Evolutionary conservation across 371 early-diverging fungal species (phyloP), one percentile per base, ranked within the genome.

Genomic region (Mortierella sp.): DNA sequence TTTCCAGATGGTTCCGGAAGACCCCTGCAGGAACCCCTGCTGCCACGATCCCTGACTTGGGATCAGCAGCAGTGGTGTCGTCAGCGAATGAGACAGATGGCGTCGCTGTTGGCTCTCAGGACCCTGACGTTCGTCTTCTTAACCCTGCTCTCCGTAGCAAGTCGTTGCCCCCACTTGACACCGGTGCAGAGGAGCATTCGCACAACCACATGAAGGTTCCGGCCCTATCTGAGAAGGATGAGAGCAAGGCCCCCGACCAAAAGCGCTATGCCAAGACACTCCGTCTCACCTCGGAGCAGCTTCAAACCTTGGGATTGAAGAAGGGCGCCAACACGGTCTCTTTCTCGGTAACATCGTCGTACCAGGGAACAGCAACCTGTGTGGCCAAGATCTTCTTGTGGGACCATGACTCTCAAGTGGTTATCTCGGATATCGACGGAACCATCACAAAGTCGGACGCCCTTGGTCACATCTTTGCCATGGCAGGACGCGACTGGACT

Each of bases 401-500:
- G 97, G 90, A 94, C 53, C 78, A 93, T 75, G 91, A 94, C 79
- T 93, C 95, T 31, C 92, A 96, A 67, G 92, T 99, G 31, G 97
- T 99, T 24, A 96, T 99, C 70, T 97, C 98, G 3, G 99, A 99
- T 86, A 97, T 99, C 73, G 99, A 99, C 86, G 99, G 99, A 47
- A 99, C 99, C 1, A 99, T 99, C 73, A 99, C 99, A 64, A 99
- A 99, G 85, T 90, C 97, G 4, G 99, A 99, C 86, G 96, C 97
- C 0, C 87, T 98, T 64, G 99, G 99, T 13, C 99, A 99, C 85
- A 89, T 99, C 6, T 98, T 98, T 87, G 96, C 96, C 52, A 96
- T 98, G 94, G 97, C 99, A 52, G 99, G 99, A 34, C 95, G 94
- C 80, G 99, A 99, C 87, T 99, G 99, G 99, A 99, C 99, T 2